phyloP scores from a whole-genome alignment of 2,329 filamentous ascomycete species.

The Grosmannia serpens region DNA sequence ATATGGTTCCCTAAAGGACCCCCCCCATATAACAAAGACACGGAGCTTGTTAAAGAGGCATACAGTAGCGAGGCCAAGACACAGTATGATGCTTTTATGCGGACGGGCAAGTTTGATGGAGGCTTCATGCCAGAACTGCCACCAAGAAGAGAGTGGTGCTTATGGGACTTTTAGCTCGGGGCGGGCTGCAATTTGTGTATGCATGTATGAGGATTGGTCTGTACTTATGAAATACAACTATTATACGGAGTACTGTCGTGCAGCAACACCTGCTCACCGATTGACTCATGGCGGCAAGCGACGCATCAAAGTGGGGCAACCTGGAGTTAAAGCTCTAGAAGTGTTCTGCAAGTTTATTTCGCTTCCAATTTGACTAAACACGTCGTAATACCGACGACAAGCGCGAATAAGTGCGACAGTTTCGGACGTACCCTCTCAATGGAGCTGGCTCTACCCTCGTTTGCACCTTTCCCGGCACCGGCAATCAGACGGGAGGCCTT shows the following conservation, averaged over 20 bases:
- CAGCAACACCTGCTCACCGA: neutral
- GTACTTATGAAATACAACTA: neutral
- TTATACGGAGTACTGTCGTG: neutral
- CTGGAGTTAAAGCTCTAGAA: neutral
- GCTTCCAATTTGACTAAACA: neutral
- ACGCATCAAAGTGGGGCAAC: neutral
- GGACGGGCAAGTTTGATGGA: constrained; percentile 56
- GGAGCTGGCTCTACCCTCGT: constrained; percentile 46
- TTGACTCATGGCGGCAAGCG: neutral
- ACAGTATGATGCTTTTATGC: constrained; percentile 53
- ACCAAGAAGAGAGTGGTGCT: constrained; percentile 64
- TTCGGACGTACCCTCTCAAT: constrained; percentile 15
- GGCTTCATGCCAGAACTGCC: constrained; percentile 66
- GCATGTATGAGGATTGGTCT: neutral
- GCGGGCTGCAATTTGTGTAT: neutral
- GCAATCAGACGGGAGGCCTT: constrained; percentile 55
- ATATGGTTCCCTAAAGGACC: constrained; percentile 67
- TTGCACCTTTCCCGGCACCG: constrained; percentile 64
- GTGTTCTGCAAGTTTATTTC: neutral
- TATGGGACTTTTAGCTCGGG: constrained; percentile 55
- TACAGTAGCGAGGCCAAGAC: constrained; percentile 40
- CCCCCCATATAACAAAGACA: constrained; percentile 50
- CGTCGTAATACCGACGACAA: neutral
- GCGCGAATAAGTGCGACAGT: neutral
- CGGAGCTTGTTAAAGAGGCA: constrained; percentile 37